Evolutionary conservation across 2,329 filamentous ascomycete genomes (phyloP).

Genomic region (Plectosphaerella plurivora): DNA sequence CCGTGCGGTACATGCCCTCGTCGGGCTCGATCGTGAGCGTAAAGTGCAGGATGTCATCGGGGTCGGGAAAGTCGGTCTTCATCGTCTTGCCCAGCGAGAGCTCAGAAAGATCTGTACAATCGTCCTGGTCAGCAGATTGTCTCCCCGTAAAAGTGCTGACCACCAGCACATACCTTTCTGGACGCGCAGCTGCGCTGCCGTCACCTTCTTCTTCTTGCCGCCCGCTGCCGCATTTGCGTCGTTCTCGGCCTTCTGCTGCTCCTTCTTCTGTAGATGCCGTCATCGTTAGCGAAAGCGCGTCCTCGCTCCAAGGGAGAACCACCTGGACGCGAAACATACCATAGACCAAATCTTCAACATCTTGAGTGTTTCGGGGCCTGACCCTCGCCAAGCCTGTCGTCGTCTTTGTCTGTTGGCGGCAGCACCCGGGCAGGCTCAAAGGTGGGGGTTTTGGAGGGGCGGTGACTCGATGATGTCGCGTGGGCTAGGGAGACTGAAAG

Average conservation of each 20-base stretch:
- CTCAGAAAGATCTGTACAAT: constrained; percentile 66
- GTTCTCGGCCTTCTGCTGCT: constrained; percentile 91
- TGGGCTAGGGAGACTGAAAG: too few species aligned
- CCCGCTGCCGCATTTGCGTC: constrained; percentile 66
- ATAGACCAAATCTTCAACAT: constrained; percentile 99
- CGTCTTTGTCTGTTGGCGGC: too few species aligned
- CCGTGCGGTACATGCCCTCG: constrained; percentile 84
- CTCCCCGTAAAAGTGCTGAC: background rate
- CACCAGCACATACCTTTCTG: constrained; percentile 69
- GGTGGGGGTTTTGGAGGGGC: too few species aligned
- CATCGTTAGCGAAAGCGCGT: background rate
- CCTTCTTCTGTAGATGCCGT: constrained; percentile 68
- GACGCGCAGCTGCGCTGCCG: constrained; percentile 88
- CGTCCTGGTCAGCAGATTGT: background rate
- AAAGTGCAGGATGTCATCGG: constrained; percentile 84
- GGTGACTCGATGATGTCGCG: too few species aligned
- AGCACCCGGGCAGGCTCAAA: too few species aligned
- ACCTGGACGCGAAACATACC: constrained; percentile 49
- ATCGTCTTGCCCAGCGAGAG: constrained; percentile 75
- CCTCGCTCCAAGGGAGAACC: background rate
- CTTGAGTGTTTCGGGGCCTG: constrained; percentile 33
- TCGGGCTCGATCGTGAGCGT: constrained; percentile 77
- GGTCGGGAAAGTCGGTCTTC: constrained; percentile 75
- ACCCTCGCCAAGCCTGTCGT: constrained; percentile 1
- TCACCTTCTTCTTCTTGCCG: constrained; percentile 97